A percentile compares a stretch with the other conserved stretches of the same genome.
phyloP scores from a whole-genome alignment of 345 rosid genomes.

The Hibiscus tridactylites region DNA sequence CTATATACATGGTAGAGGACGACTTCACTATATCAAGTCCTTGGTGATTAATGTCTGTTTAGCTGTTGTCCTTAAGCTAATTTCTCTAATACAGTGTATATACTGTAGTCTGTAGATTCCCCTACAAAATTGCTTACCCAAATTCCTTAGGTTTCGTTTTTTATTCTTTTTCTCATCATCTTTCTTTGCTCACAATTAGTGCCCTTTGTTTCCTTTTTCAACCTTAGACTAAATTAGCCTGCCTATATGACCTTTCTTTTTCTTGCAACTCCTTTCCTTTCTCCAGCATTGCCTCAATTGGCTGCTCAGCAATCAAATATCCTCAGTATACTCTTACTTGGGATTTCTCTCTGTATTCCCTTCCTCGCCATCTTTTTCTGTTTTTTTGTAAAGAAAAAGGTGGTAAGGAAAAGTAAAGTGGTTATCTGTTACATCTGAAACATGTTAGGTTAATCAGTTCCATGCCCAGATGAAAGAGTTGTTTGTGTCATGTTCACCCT shows the following conservation, averaged over 20 bases:
- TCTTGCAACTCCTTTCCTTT: not conserved
- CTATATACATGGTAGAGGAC: not conserved
- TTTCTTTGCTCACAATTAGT: not conserved
- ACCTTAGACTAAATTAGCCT: not conserved
- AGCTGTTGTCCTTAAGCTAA: constrained; percentile 15
- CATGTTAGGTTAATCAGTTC: constrained; percentile 16
- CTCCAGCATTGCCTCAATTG: constrained; percentile 8
- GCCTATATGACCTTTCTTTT: constrained; percentile 10
- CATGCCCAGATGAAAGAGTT: constrained; percentile 8
- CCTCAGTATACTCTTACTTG: constrained; percentile 17
- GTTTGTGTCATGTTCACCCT: constrained; percentile 11
- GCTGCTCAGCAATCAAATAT: constrained; percentile 21
- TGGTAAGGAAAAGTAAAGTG: constrained; percentile 36
- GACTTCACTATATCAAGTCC: not conserved
- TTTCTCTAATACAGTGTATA: constrained; percentile 25
- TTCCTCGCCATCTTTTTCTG: constrained; percentile 41
- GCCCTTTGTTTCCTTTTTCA: constrained; percentile 6
- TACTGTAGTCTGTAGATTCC: constrained; percentile 25
- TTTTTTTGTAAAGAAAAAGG: constrained; percentile 51
- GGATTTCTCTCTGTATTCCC: constrained; percentile 25
- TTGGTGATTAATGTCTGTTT: not conserved
- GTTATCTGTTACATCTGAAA: constrained; percentile 10
- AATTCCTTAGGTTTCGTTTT: constrained; percentile 17
- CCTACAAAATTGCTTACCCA: constrained; percentile 11
- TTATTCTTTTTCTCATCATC: not conserved